These are phyloP conservation scores for Corymbia calophylla DNA, from an alignment of 441 rosid species.

Conservation along the genomic window DNA sequence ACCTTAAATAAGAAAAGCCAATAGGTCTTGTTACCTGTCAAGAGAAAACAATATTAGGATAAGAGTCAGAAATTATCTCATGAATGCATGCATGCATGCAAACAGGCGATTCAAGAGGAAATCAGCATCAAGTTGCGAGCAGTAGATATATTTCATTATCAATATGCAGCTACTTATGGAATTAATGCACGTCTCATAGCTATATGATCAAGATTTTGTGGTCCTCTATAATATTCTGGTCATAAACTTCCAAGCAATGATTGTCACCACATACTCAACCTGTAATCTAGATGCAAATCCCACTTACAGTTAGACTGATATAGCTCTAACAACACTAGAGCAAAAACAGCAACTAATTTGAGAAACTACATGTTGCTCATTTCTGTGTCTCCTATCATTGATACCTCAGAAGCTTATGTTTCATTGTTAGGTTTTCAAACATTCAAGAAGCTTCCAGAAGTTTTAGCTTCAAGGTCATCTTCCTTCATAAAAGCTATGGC, in stretches of 20 bases:
- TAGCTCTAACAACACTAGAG: neutral
- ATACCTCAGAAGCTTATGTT: neutral
- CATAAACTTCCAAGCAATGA: neutral
- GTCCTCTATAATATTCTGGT: neutral
- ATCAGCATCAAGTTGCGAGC: no score
- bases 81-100: no score
- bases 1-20: no score
- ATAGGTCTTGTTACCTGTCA: no score
- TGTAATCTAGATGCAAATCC: neutral
- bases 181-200: no score
- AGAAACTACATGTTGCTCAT: neutral
- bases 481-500: no score
- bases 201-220: neutral
- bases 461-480: no score
- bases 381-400: neutral
- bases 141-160: neutral
- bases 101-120: no score
- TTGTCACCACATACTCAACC: neutral
- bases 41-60: no score
- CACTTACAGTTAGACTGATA: neutral
- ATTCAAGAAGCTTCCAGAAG: no score
- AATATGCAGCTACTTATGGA: neutral
- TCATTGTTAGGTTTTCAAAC: neutral
- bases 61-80: no score
- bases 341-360: neutral